These are phyloP conservation scores for Anthracocystis panici-leucophaei DNA, from an alignment of 1,284 basidiomycete genomes.

Conservation along the genomic window DNA sequence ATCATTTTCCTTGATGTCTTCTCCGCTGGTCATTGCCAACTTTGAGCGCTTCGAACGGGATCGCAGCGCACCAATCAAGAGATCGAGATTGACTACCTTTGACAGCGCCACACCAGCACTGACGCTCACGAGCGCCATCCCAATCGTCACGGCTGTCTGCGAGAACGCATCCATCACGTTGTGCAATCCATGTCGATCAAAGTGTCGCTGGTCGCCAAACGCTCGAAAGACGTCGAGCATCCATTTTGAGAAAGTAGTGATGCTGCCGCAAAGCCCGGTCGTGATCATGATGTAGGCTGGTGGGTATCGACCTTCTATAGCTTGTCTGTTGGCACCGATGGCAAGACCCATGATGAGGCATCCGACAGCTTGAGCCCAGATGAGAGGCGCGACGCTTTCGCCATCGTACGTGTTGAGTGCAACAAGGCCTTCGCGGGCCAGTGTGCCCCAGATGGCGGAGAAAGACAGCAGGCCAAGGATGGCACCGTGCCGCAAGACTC, in stretches of 20 bases:
- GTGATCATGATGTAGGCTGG: conserved; percentile 86
- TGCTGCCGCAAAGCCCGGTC: conserved; percentile 93
- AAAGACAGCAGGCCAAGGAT: conserved; percentile 66
- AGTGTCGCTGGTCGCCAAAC: conserved; percentile 80
- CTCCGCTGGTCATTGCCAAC: not conserved
- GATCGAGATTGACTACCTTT: conserved; percentile 21
- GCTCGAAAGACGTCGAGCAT: conserved; percentile 87
- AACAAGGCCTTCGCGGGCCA: conserved; percentile 69
- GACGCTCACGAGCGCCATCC: conserved; percentile 53
- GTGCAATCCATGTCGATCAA: conserved; percentile 78
- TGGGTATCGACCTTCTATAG: conserved; percentile 53
- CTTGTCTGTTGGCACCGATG: conserved; percentile 37
- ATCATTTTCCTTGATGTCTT: not conserved
- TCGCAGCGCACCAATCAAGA: not conserved
- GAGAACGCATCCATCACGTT: conserved; percentile 73
- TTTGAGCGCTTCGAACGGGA: not conserved
- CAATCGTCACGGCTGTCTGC: conserved; percentile 62
- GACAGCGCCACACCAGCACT: conserved; percentile 50
- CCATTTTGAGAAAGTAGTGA: conserved; percentile 97
- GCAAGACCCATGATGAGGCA: conserved; percentile 84
- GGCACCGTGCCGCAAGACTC: conserved; percentile 38
- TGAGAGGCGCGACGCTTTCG: conserved; percentile 81
- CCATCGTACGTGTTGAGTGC: conserved; percentile 77
- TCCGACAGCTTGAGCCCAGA: conserved; percentile 88
- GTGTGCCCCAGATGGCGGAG: conserved; percentile 70